A percentile compares a stretch with the other conserved stretches of the same genome.
phyloP scores from a whole-genome alignment of 2,329 filamentous ascomycete genomes.

The Sporothrix globosa region DNA sequence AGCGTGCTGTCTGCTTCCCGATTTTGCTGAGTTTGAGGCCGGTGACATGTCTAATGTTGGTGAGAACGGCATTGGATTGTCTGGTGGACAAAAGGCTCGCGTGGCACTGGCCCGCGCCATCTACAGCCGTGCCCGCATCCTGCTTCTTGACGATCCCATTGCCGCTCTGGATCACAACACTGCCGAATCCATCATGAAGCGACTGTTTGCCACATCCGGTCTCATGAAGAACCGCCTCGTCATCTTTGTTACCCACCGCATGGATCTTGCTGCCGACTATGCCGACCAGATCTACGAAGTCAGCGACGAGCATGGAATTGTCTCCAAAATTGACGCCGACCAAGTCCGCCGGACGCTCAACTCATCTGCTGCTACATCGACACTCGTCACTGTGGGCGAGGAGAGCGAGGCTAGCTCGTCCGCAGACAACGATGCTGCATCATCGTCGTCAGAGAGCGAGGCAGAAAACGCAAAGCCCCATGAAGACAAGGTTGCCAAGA shows the following conservation, averaged over 20 bases:
- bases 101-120: constrained; percentile 66
- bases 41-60: constrained; percentile 64
- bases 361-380: constrained; percentile 43
- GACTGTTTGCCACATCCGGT: constrained; percentile 50
- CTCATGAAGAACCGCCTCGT: constrained; percentile 65
- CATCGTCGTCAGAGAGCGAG: constrained; percentile 43
- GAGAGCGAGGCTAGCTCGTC: constrained; percentile 32
- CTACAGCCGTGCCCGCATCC: constrained; percentile 60
- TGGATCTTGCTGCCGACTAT: constrained; percentile 74
- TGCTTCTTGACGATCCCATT: constrained; percentile 66
- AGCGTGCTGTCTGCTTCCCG: constrained; percentile 61
- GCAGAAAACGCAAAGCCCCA: constrained; percentile 49
- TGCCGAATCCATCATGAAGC: constrained; percentile 63
- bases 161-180: constrained; percentile 67
- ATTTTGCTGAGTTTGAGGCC: constrained; percentile 59
- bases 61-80: constrained; percentile 65
- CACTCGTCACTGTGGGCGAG: constrained; percentile 42
- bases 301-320: constrained; percentile 56
- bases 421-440: constrained; percentile 41
- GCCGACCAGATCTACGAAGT: constrained; percentile 76
- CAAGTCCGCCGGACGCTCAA: constrained; percentile 41
- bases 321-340: constrained; percentile 38
- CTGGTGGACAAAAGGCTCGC: constrained; percentile 65
- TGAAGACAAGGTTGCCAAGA: constrained; percentile 55
- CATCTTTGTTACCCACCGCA: constrained; percentile 77